A percentile compares a stretch with the other conserved stretches of the same genome.
Conservation (phyloP, 139 green algal species). For the Closterium sp. region DNA sequence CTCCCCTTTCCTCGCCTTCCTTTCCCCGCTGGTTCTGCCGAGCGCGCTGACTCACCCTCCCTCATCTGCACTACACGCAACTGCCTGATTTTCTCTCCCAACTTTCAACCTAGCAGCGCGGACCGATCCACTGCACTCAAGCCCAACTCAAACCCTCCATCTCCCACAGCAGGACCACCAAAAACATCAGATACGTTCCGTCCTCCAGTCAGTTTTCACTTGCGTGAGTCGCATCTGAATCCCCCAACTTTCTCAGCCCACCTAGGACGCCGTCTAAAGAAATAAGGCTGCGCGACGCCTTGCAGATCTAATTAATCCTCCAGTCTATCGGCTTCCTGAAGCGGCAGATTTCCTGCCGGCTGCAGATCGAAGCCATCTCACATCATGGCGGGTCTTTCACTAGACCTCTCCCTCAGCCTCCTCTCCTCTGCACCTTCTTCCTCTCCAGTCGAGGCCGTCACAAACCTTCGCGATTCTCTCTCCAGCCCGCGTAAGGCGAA, state of each 20-base stretch:
- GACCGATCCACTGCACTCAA: neutral
- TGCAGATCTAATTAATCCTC: neutral
- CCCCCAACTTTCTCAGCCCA: too few species aligned
- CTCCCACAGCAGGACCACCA: too few species aligned
- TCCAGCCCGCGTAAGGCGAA: neutral
- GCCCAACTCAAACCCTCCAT: neutral
- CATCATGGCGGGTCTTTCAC: neutral
- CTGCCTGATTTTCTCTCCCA: neutral
- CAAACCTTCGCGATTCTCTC: neutral
- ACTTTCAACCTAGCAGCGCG: neutral
- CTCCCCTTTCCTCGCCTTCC: too few species aligned
- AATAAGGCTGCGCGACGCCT: neutral
- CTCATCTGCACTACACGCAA: neutral
- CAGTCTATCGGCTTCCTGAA: neutral
- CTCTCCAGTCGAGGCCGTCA: neutral
- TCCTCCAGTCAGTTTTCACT: neutral
- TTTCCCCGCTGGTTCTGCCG: neutral
- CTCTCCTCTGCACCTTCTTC: neutral
- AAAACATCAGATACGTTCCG: neutral
- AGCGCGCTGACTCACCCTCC: neutral
- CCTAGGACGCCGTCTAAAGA: too few species aligned
- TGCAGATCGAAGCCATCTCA: neutral
- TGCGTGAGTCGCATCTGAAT: neutral
- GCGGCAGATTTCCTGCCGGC: neutral
- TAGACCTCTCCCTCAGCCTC: neutral